Evolutionary conservation across 208 protist genomes (phyloP).

Genomic region (Entamoeba moshkovskii): DNA sequence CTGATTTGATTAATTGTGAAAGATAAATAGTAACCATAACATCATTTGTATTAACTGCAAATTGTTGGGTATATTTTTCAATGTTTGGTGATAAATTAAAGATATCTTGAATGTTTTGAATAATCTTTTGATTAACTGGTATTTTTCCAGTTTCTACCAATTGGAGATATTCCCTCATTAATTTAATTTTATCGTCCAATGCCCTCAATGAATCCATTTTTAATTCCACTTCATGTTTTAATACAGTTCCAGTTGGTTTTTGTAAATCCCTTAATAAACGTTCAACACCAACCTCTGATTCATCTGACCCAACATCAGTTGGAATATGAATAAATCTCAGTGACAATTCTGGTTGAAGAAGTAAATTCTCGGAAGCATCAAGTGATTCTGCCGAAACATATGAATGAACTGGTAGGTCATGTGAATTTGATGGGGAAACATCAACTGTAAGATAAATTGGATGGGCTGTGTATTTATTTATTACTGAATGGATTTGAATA

Average conservation of each 20-base stretch:
- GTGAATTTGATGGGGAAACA: background rate
- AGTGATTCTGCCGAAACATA: background rate
- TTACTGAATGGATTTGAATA: slow-evolving; percentile 18
- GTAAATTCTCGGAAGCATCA: background rate
- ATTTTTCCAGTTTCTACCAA: background rate
- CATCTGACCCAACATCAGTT: slow-evolving; percentile 82
- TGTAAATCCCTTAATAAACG: slow-evolving; percentile 82
- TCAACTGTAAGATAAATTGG: background rate
- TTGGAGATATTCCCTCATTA: background rate
- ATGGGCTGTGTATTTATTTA: slow-evolving; percentile 18
- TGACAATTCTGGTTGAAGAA: slow-evolving; percentile 47
- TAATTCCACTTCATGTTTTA: background rate
- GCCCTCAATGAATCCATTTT: background rate
- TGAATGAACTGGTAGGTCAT: background rate
- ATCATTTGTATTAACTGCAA: background rate
- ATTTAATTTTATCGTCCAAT: background rate
- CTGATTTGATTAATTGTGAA: background rate
- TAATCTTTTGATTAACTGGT: background rate
- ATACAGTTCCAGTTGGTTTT: background rate
- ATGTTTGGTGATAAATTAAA: background rate
- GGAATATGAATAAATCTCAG: slow-evolving; percentile 63
- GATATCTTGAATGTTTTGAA: background rate
- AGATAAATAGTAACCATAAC: background rate
- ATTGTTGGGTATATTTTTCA: background rate
- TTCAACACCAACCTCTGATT: slow-evolving; percentile 94